These are phyloP conservation scores for Infundibulicybe gibba DNA, from an alignment of 768 basidiomycete species.

Conservation along the genomic window DNA sequence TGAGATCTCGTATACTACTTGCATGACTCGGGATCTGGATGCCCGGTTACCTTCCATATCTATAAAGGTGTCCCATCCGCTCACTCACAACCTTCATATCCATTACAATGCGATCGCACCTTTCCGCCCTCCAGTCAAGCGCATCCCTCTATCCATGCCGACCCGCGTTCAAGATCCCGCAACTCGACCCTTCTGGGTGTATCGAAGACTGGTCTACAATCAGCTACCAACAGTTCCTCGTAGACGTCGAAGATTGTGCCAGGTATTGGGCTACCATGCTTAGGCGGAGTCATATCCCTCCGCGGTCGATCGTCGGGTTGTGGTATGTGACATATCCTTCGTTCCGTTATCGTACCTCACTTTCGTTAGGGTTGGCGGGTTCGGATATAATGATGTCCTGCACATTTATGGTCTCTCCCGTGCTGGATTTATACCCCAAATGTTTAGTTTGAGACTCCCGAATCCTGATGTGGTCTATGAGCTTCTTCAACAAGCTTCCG, in stretches of 20 bases:
- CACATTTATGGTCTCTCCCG: slow-evolving; percentile 74
- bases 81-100: slow-evolving; percentile 6
- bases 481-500: slow-evolving; percentile 57
- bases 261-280: slow-evolving; percentile 60
- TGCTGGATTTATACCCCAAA: slow-evolving; percentile 74
- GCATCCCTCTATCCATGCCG: slow-evolving; percentile 44
- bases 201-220: slow-evolving; percentile 56
- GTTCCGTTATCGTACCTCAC: slow-evolving; percentile 9
- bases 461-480: slow-evolving; percentile 70
- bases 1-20: not conserved
- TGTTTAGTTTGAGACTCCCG: slow-evolving; percentile 76
- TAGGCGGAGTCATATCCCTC: slow-evolving; percentile 37
- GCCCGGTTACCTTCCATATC: not conserved
- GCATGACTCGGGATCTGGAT: slow-evolving; percentile 5
- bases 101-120: slow-evolving; percentile 46
- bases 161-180: slow-evolving; percentile 61
- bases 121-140: slow-evolving; percentile 58
- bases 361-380: slow-evolving; percentile 60
- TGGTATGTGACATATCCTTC: slow-evolving; percentile 44
- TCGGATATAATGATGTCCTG: slow-evolving; percentile 66
- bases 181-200: slow-evolving; percentile 35
- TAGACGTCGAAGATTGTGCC: slow-evolving; percentile 64
- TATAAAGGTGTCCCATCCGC: slow-evolving; percentile 1
- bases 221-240: slow-evolving; percentile 60
- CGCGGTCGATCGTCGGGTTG: slow-evolving; percentile 62